A percentile compares a stretch with the other conserved stretches of the same genome.
These are phyloP conservation scores for Eucalyptus curtisii DNA, from an alignment of 345 rosid genomes.

Conservation along the genomic window DNA sequence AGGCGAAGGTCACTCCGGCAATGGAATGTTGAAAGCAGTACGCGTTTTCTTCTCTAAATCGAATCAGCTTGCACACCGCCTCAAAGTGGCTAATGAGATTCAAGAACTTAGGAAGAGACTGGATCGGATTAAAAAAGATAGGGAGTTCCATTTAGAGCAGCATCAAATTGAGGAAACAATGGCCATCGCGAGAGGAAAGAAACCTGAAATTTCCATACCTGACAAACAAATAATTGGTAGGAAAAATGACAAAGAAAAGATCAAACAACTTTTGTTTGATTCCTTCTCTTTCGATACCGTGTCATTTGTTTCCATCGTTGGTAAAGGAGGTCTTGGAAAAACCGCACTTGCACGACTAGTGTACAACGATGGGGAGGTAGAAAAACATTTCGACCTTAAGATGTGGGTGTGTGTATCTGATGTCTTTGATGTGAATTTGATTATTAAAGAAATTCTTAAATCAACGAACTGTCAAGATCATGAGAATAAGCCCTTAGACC, in stretches of 20 bases:
- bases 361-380: background rate
- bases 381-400: background rate
- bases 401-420: background rate
- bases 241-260: background rate
- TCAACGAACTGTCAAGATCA: accelerated
- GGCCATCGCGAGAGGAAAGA: background rate
- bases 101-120: background rate
- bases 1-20: background rate
- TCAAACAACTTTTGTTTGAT: background rate
- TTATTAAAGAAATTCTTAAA: background rate
- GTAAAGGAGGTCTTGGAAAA: background rate
- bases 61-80: background rate
- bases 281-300: background rate
- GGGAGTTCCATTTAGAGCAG: background rate
- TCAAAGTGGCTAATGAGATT: background rate
- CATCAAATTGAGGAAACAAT: background rate
- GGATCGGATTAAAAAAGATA: background rate
- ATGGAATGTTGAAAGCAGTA: background rate
- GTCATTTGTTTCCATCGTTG: background rate
- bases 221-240: background rate
- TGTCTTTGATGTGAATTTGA: background rate
- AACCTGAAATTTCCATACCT: accelerated
- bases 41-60: background rate
- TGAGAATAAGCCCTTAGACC: accelerated
- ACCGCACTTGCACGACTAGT: background rate